Conservation (phyloP, 2,329 filamentous ascomycete genomes). For the Beauveria rudraprayagi region DNA sequence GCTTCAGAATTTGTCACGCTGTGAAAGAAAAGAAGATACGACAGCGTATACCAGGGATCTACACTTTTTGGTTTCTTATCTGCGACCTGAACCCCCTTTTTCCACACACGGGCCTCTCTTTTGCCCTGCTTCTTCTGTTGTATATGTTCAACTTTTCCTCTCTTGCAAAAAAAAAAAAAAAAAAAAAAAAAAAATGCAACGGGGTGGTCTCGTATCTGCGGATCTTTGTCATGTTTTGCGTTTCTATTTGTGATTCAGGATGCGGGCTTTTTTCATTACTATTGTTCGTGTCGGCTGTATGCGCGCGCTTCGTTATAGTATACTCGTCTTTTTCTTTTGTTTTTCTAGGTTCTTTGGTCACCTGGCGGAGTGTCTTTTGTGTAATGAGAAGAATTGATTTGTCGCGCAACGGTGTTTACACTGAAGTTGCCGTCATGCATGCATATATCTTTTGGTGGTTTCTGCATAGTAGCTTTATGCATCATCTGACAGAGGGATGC, state of each 20-base stretch:
- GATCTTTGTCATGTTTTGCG: neutral
- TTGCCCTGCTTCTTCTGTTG: conserved; percentile 7
- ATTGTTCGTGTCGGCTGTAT: neutral
- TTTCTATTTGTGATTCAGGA: neutral
- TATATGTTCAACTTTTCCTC: conserved; percentile 1
- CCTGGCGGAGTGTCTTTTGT: neutral
- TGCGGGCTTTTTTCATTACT: neutral
- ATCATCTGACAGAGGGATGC: too few species aligned
- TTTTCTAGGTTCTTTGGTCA: neutral
- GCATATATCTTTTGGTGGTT: neutral
- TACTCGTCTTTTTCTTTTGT: neutral
- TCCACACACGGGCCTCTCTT: neutral
- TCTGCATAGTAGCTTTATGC: neutral
- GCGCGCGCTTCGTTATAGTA: neutral
- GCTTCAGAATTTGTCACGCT: too few species aligned
- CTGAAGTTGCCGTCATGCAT: neutral
- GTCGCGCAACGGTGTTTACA: neutral
- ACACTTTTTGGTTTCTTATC: neutral
- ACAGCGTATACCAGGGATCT: too few species aligned
- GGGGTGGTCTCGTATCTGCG: neutral
- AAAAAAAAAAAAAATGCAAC: neutral
- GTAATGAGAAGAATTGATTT: neutral
- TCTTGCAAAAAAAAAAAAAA: neutral
- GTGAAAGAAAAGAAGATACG: too few species aligned
- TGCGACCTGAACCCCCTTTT: too few species aligned